Base-by-base conservation (phyloP, 768 basidiomycete species). In the Lactifluus rugatus region DNA sequence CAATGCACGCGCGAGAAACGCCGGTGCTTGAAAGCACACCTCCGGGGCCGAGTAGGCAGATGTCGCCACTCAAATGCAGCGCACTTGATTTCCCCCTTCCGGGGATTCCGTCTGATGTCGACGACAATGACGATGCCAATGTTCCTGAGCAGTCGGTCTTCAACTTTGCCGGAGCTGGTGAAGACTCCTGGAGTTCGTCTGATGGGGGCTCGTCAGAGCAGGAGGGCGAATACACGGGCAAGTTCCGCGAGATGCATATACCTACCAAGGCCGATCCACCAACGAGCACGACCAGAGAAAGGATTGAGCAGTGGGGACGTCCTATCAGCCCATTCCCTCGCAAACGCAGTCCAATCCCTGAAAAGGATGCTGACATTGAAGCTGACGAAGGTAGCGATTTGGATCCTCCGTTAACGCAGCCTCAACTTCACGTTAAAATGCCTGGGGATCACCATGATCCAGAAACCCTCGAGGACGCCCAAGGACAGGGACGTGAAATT, bases 231-330 rank as follows among this genome's bases (percentile, higher is more conserved):
- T 88, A 78, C 65, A 89, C 87, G 6, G 87, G 85, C 11, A 75
- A 72, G 32, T 88, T 80, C 72, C 79, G 70, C 66, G 74, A 77
- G 56, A 61, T 83, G 51, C 72, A 66, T 8, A 77, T 87, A 4
- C 81, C 76, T 19, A 85, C 81, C 19, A 87, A 87, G 71, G 70
- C 69, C 17, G 86, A 84, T 61, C 84, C 85, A 0, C 82, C 84
- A 3, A 81, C 81, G 50, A 82, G 79, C 62, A 73, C 71, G 14
- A 82, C 81, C 19, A 69, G 72, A 32, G 71, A 65, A 6, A 73
- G 79, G 37, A 77, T 75, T 69, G 78, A 81, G 26, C 69, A 73
- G 19, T 87, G 86, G 85, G 85, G 87, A 2, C 74, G 82, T 11
- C 86, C 87, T 0, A 76, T 82, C 44, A 88, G 85, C 53, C 86